A percentile compares a stretch with the other conserved stretches of the same genome.
These are phyloP conservation scores for Schrenkiella parvula DNA, from an alignment of 345 rosid genomes.

Conservation along the genomic window DNA sequence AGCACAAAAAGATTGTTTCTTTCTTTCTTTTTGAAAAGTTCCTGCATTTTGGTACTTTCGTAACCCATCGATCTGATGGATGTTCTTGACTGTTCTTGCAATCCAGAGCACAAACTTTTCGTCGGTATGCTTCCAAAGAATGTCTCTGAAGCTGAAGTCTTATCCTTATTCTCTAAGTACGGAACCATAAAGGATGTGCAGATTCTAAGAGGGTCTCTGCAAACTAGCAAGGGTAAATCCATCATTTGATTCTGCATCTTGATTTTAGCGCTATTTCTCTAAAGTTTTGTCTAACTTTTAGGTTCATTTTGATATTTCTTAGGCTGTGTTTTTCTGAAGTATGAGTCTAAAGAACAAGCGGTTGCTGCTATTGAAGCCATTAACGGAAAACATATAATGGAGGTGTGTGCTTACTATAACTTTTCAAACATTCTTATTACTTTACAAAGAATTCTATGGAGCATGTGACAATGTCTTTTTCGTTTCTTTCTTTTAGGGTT, in stretches of 20 bases:
- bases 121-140: conserved; percentile 99
- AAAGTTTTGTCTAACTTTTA: neutral
- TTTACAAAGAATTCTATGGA: neutral
- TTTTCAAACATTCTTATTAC: neutral
- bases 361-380: conserved; percentile 76
- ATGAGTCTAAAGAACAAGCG: conserved; percentile 92
- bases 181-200: conserved; percentile 88
- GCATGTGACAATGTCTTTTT: neutral
- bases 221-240: conserved; percentile 78
- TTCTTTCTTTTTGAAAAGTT: neutral
- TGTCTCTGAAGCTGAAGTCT: conserved; percentile 76
- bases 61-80: neutral
- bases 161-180: conserved; percentile 61
- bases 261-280: neutral
- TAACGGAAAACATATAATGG: conserved; percentile 94
- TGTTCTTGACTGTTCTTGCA: conserved; percentile 16
- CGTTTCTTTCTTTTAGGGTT: conserved; percentile 58
- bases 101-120: conserved; percentile 93
- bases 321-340: conserved; percentile 97
- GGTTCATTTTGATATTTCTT: neutral
- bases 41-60: neutral
- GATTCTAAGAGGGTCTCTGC: conserved; percentile 86
- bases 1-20: too few species aligned
- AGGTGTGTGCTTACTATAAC: conserved; percentile 51
- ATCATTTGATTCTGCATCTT: neutral